Percentiles rank a stretch among this genome's conserved stretches.
Evolutionary conservation across 2,329 filamentous ascomycete genomes (phyloP).

Genomic region (Xylariales sp.): DNA sequence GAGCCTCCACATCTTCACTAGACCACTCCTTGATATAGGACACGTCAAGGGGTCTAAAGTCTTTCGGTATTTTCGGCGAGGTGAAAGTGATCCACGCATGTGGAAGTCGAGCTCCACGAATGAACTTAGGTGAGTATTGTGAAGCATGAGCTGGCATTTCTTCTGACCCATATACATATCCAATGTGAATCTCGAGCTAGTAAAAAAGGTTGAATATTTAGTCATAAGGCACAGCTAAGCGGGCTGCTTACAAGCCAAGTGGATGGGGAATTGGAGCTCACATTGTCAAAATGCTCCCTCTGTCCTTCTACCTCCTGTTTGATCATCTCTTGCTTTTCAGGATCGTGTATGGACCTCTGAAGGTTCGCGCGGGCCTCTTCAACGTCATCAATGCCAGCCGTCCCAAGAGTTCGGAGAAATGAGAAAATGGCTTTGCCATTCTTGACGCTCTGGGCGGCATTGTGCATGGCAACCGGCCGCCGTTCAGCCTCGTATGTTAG

Average conservation of each 20-base stretch:
- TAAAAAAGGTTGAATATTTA: background rate
- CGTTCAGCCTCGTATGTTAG: constrained; percentile 32
- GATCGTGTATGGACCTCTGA: constrained; percentile 21
- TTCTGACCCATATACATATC: constrained; percentile 34
- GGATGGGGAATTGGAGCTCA: constrained; percentile 3
- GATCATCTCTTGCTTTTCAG: constrained; percentile 23
- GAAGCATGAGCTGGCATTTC: constrained; percentile 30
- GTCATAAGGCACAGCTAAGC: too few relatives aligned
- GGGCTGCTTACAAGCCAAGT: background rate
- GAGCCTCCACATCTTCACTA: constrained; percentile 14
- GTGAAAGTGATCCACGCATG: constrained; percentile 31
- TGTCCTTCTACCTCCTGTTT: constrained; percentile 28
- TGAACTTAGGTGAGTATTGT: constrained; percentile 28
- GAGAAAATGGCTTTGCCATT: constrained; percentile 37
- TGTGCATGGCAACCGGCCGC: constrained; percentile 31
- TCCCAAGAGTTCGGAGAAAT: constrained; percentile 32
- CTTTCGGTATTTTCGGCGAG: background rate
- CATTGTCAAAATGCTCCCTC: constrained; percentile 36
- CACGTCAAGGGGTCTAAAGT: constrained; percentile 21
- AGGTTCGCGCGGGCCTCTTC: constrained; percentile 25
- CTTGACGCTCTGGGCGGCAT: constrained; percentile 36
- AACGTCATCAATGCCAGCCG: constrained; percentile 22
- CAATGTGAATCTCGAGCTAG: constrained; percentile 35
- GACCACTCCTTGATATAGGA: constrained; percentile 29
- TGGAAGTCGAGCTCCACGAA: constrained; percentile 31